These are phyloP conservation scores for Candida hispaniensis DNA, from an alignment of 805 yeast genomes.

Conservation along the genomic window DNA sequence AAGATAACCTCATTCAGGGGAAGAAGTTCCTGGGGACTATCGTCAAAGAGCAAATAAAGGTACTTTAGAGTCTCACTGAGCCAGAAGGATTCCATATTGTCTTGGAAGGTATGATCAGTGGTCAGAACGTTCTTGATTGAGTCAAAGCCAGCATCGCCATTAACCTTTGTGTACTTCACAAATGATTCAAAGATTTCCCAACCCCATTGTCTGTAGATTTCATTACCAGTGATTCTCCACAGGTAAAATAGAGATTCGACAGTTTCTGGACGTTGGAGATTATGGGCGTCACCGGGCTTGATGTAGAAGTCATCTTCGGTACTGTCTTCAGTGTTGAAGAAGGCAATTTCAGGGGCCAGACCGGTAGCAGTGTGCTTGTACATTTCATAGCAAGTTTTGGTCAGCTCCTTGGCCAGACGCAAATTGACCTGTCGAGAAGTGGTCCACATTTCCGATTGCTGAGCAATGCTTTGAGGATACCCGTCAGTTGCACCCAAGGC, in stretches of 20 bases:
- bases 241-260: conserved; percentile 78
- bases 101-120: conserved; percentile 42
- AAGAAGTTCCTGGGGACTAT: conserved; percentile 40
- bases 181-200: conserved; percentile 72
- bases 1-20: conserved; percentile 64
- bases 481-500: conserved; percentile 89
- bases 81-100: conserved; percentile 90
- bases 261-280: conserved; percentile 87
- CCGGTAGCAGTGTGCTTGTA: conserved; percentile 68
- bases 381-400: conserved; percentile 75
- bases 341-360: conserved; percentile 78
- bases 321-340: conserved; percentile 51
- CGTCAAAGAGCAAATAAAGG: conserved; percentile 54
- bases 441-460: conserved; percentile 42
- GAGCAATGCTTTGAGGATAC: conserved; percentile 43
- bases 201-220: conserved; percentile 80
- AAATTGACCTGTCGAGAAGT: conserved; percentile 50
- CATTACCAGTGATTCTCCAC: conserved; percentile 70
- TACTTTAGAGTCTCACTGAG: conserved; percentile 86
- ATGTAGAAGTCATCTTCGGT: conserved; percentile 52
- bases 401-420: conserved; percentile 58
- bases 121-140: conserved; percentile 56
- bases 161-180: conserved; percentile 45
- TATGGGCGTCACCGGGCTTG: conserved; percentile 66
- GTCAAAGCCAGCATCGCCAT: conserved; percentile 43